Conservation (phyloP, 2,329 filamentous ascomycete species). For the Neodidymelliopsis sp. region DNA sequence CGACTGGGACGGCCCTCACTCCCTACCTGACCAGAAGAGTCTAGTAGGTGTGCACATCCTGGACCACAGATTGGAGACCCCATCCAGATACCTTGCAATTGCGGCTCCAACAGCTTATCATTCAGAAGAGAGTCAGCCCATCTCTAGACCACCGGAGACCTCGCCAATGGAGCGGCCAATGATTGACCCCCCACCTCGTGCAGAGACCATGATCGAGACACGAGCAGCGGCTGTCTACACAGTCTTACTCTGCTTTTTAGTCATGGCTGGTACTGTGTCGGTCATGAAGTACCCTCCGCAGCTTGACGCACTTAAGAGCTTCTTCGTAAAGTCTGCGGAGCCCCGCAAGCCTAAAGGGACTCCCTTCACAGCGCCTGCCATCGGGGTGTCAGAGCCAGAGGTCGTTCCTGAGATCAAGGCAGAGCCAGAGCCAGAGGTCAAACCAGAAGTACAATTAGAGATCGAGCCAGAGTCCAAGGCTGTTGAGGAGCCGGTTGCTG, state of each 20-base stretch:
- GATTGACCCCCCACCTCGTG: conserved; percentile 30
- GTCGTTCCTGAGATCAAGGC: not conserved
- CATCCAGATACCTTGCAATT: conserved; percentile 32
- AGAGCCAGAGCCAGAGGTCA: not conserved
- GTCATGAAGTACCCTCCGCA: conserved; percentile 23
- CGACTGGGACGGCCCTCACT: conserved; percentile 37
- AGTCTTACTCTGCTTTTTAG: conserved; percentile 19
- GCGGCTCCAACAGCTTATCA: conserved; percentile 36
- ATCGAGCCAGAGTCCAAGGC: conserved; percentile 2
- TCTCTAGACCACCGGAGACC: conserved; percentile 30
- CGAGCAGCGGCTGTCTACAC: conserved; percentile 19
- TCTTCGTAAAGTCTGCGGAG: conserved; percentile 23
- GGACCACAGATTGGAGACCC: conserved; percentile 33
- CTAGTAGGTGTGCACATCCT: conserved; percentile 52
- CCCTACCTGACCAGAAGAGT: conserved; percentile 42
- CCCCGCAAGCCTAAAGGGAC: conserved; percentile 17
- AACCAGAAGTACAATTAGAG: not conserved
- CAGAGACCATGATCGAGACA: conserved; percentile 24
- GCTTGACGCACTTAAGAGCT: conserved; percentile 25
- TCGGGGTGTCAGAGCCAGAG: not conserved
- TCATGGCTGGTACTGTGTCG: conserved; percentile 22
- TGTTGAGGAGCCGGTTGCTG: conserved; percentile 7
- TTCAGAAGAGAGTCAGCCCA: conserved; percentile 28
- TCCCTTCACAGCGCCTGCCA: conserved; percentile 15
- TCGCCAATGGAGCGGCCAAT: conserved; percentile 29